These are phyloP conservation scores for Candida railenensis DNA, from an alignment of 805 yeast species.

Conservation along the genomic window DNA sequence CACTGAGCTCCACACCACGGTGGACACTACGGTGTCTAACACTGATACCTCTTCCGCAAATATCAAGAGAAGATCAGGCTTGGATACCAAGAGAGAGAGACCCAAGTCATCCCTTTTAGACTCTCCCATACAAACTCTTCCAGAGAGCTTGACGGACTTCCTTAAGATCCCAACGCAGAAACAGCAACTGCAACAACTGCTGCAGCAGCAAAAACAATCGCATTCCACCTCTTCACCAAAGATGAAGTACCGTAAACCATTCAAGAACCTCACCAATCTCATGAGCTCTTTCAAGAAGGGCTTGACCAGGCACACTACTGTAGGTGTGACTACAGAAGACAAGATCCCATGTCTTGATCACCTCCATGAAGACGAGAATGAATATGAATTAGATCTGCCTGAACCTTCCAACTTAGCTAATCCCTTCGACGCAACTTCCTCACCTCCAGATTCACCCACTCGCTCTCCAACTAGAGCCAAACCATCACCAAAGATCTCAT, in stretches of 20 bases:
- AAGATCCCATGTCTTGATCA: not conserved
- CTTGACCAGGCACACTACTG: conserved; percentile 3
- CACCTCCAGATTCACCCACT: conserved; percentile 4
- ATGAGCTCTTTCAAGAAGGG: conserved; percentile 10
- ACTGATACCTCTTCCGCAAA: not conserved
- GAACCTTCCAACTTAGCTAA: not conserved
- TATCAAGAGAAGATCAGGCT: conserved; percentile 3
- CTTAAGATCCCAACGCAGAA: not conserved
- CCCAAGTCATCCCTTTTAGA: conserved; percentile 2
- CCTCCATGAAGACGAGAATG: not conserved
- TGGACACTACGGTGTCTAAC: conserved; percentile 3
- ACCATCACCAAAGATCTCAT: conserved; percentile 7
- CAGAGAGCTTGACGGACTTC: conserved; percentile 2
- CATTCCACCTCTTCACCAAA: conserved; percentile 15
- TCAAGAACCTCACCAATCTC: conserved; percentile 26
- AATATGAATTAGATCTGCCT: not conserved
- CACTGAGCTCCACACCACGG: not conserved
- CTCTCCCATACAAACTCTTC: conserved; percentile 5
- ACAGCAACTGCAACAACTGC: not conserved
- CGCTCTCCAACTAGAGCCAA: not conserved
- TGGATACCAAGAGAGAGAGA: conserved; percentile 7
- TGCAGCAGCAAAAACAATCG: not conserved
- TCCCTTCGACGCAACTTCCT: conserved; percentile 1
- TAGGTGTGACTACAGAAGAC: not conserved
- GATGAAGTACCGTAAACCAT: conserved; percentile 19